phyloP scores from a whole-genome alignment of 164 flowering plant genomes.

The Macadamia integrifolia region DNA sequence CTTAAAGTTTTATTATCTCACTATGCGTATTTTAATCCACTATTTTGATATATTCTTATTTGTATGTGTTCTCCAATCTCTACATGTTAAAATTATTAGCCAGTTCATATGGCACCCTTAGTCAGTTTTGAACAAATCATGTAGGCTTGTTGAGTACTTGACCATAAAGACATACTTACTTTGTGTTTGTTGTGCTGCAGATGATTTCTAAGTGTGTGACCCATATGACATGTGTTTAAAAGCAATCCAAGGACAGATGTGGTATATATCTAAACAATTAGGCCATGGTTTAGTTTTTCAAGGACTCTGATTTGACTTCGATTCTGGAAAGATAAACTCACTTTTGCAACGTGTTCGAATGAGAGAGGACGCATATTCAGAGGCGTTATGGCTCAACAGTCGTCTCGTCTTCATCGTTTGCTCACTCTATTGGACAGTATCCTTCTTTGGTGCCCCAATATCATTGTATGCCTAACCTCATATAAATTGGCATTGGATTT shows the following conservation, averaged over 20 bases:
- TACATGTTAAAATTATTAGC: too few relatives aligned
- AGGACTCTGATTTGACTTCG: background rate
- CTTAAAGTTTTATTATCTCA: too few relatives aligned
- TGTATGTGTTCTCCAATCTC: too few relatives aligned
- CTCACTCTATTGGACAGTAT: constrained; percentile 88
- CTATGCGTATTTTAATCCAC: too few relatives aligned
- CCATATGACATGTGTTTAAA: background rate
- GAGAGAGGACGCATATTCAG: constrained; percentile 15
- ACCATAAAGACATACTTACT: too few relatives aligned
- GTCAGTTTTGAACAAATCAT: too few relatives aligned
- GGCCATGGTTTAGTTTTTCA: background rate
- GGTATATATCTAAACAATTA: too few relatives aligned
- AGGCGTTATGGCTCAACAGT: constrained; percentile 75
- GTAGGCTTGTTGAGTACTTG: too few relatives aligned
- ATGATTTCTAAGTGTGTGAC: background rate
- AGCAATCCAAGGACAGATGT: background rate
- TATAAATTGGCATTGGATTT: background rate
- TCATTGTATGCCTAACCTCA: background rate
- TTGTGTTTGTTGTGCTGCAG: background rate
- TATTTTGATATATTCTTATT: too few relatives aligned
- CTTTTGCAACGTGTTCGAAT: constrained; percentile 16
- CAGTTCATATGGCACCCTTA: too few relatives aligned
- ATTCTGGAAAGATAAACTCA: constrained; percentile 5
- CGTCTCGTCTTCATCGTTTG: constrained; percentile 85
- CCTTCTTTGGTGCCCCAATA: constrained; percentile 23